phyloP scores from a whole-genome alignment of 805 yeast species.

The Yarrowia bubula region DNA sequence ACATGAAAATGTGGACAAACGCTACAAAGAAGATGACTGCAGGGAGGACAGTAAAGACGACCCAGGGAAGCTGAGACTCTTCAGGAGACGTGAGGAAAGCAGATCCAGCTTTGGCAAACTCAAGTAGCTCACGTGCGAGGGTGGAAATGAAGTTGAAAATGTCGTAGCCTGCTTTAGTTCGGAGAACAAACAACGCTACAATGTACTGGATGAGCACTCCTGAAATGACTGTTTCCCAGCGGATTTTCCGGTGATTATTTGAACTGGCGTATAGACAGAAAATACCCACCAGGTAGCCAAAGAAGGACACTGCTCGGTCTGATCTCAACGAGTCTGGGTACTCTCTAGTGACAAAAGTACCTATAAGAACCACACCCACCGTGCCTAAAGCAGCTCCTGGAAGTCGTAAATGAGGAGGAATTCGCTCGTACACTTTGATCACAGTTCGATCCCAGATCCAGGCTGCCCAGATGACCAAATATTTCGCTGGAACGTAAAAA shows the following conservation, averaged over 20 bases:
- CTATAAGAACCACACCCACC: slow-evolving; percentile 50
- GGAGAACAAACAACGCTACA: slow-evolving; percentile 57
- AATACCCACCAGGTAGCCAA: slow-evolving; percentile 52
- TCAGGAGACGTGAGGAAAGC: slow-evolving; percentile 52
- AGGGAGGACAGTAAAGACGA: slow-evolving; percentile 58
- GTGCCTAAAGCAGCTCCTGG: slow-evolving; percentile 48
- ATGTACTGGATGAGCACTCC: slow-evolving; percentile 61
- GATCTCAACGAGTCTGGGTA: slow-evolving; percentile 46
- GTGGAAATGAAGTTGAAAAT: slow-evolving; percentile 58
- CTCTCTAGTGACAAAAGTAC: slow-evolving; percentile 52
- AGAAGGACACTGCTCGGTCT: slow-evolving; percentile 58
- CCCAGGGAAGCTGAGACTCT: slow-evolving; percentile 46
- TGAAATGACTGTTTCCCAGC: slow-evolving; percentile 60
- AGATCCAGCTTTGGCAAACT: slow-evolving; percentile 58
- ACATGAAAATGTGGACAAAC: slow-evolving; percentile 57
- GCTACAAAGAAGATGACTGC: slow-evolving; percentile 63
- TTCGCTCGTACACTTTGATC: slow-evolving; percentile 33
- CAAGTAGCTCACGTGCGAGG: slow-evolving; percentile 55
- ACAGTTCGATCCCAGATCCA: slow-evolving; percentile 39
- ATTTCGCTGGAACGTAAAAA: slow-evolving; percentile 45
- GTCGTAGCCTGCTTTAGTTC: slow-evolving; percentile 60
- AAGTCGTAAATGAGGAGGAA: slow-evolving; percentile 48
- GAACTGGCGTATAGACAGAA: slow-evolving; percentile 48
- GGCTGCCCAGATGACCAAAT: slow-evolving; percentile 34
- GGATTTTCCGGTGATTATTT: slow-evolving; percentile 45